These are phyloP conservation scores for Xylaria scruposa DNA, from an alignment of 495 filamentous ascomycete species.

Conservation along the genomic window DNA sequence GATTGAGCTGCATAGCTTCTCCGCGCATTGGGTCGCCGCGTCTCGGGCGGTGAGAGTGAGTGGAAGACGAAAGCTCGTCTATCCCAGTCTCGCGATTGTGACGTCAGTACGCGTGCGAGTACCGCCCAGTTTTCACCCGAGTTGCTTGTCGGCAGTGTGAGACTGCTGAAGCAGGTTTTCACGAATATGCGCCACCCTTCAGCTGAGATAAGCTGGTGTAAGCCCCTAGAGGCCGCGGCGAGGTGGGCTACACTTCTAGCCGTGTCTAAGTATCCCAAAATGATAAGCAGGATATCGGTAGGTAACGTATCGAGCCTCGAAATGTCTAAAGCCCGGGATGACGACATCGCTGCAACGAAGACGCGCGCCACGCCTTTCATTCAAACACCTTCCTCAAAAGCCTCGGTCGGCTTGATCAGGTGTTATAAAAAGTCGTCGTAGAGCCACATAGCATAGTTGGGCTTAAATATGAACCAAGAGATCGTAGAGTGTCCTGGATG, in stretches of 20 bases:
- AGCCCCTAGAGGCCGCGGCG: constrained; percentile 37
- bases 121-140: constrained; percentile 40
- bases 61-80: constrained; percentile 44
- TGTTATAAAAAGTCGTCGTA: background rate
- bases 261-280: constrained; percentile 47
- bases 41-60: constrained; percentile 27
- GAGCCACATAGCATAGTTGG: background rate
- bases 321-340: background rate
- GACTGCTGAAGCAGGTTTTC: constrained; percentile 44
- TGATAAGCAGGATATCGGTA: constrained; percentile 47
- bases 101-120: constrained; percentile 47
- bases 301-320: constrained; percentile 41
- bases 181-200: constrained; percentile 55
- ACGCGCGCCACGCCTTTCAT: background rate
- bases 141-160: constrained; percentile 33
- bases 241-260: constrained; percentile 47
- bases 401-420: background rate
- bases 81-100: constrained; percentile 54
- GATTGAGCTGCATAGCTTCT: constrained; percentile 25
- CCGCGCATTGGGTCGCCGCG: constrained; percentile 17
- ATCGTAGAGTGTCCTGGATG: background rate
- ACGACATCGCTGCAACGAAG: background rate
- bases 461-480: background rate
- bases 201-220: constrained; percentile 38
- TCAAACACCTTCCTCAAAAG: background rate